phyloP scores from a whole-genome alignment of 2,329 filamentous ascomycete species.

The Fusarium pseudocircinatum region DNA sequence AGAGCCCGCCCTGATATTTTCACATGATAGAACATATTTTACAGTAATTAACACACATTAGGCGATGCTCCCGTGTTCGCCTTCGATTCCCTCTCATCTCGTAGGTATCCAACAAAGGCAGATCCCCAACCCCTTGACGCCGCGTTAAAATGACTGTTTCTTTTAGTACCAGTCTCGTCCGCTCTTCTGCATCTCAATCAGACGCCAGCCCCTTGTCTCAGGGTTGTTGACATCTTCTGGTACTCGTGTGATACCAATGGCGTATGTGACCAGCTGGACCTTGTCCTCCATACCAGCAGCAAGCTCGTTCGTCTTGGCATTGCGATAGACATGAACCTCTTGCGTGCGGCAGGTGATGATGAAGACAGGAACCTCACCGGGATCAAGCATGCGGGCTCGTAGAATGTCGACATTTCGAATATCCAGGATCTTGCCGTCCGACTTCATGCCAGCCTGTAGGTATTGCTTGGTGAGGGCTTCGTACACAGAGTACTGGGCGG shows the following conservation, averaged over 20 bases:
- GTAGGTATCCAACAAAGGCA: constrained; percentile 37
- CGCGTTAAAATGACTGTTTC: constrained; percentile 25
- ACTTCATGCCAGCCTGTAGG: constrained; percentile 90
- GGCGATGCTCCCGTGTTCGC: constrained; percentile 20
- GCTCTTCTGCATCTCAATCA: constrained; percentile 99
- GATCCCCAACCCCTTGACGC: constrained; percentile 38
- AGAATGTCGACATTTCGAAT: constrained; percentile 93
- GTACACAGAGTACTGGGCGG: constrained; percentile 96
- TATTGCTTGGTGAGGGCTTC: constrained; percentile 97
- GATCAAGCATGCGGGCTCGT: constrained; percentile 81
- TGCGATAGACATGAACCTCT: constrained; percentile 96
- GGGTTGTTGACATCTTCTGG: constrained; percentile 97
- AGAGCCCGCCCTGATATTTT: constrained; percentile 39
- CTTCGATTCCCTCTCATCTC: constrained; percentile 22
- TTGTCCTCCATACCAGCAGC: constrained; percentile 99
- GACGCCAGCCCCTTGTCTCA: constrained; percentile 94
- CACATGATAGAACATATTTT: constrained; percentile 46
- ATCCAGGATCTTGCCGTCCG: constrained; percentile 93
- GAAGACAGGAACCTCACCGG: constrained; percentile 91
- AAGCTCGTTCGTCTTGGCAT: constrained; percentile 87
- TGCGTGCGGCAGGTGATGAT: constrained; percentile 97
- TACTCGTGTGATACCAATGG: constrained; percentile 92
- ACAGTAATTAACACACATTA: constrained; percentile 48
- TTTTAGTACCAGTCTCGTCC: constrained; percentile 81
- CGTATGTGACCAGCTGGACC: constrained; percentile 97